These are phyloP conservation scores for Rosa lucieae DNA, from an alignment of 306 rosid genomes.

Conservation along the genomic window DNA sequence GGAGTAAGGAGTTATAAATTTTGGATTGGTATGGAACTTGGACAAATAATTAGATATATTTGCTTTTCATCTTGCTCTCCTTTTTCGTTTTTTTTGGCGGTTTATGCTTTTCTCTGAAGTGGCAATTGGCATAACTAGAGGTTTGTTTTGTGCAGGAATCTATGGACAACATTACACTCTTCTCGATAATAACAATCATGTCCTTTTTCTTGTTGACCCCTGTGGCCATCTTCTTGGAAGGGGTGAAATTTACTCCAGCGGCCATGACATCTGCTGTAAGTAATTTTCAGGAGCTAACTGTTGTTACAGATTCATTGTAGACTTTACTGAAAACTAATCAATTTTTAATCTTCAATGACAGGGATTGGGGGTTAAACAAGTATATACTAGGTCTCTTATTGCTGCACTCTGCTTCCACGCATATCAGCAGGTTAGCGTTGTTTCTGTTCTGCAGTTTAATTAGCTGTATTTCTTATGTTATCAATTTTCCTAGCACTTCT, in stretches of 20 bases:
- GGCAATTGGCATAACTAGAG: constrained; percentile 17
- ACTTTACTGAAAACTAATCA: constrained; percentile 18
- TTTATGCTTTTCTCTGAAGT: constrained; percentile 12
- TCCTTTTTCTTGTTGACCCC: constrained; percentile 82
- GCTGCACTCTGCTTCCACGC: constrained; percentile 98
- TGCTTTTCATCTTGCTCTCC: constrained; percentile 15
- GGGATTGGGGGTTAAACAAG: constrained; percentile 74
- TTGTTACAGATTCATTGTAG: constrained; percentile 7
- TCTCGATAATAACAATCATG: constrained; percentile 91
- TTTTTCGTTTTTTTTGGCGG: neutral
- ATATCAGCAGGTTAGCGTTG: constrained; percentile 79
- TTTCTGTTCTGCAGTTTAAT: constrained; percentile 14
- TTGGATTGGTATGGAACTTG: neutral
- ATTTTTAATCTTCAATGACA: constrained; percentile 32
- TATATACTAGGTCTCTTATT: constrained; percentile 64
- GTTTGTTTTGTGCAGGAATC: constrained; percentile 63
- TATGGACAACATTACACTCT: constrained; percentile 91
- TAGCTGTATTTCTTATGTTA: neutral
- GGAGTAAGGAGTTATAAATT: neutral
- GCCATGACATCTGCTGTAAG: constrained; percentile 78
- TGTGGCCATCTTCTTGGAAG: constrained; percentile 66
- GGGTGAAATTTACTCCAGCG: constrained; percentile 79
- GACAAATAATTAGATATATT: neutral
- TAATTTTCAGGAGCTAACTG: constrained; percentile 25
- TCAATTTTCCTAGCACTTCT: neutral